Conservation (phyloP, 108 stramenopile species). For the Cyclotella cryptica region DNA sequence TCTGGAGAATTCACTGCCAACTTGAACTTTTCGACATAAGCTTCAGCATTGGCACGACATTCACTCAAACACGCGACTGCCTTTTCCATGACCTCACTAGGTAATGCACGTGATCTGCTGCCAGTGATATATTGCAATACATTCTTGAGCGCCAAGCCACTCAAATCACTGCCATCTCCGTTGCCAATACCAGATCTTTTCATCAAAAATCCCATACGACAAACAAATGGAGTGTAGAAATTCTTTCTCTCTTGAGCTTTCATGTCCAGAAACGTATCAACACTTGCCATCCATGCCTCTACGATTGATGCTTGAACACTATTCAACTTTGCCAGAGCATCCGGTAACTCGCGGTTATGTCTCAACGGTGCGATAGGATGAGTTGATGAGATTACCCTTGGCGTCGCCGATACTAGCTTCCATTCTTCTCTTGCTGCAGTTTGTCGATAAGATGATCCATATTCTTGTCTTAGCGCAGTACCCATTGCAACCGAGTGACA, state of each 20-base stretch:
- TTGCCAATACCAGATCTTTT: slow-evolving; percentile 57
- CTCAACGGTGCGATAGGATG: slow-evolving; percentile 47
- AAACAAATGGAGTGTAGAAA: slow-evolving; percentile 80
- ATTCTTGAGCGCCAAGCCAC: slow-evolving; percentile 65
- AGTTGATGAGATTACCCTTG: slow-evolving; percentile 28
- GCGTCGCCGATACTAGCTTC: slow-evolving; percentile 35
- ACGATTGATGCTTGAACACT: slow-evolving; percentile 65
- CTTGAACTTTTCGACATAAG: slow-evolving; percentile 14
- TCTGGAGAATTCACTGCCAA: slow-evolving; percentile 25
- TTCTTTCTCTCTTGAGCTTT: slow-evolving; percentile 81
- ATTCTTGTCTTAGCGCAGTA: slow-evolving; percentile 24
- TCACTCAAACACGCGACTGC: slow-evolving; percentile 60
- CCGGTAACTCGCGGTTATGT: slow-evolving; percentile 41
- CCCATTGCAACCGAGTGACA: slow-evolving; percentile 58
- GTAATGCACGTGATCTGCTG: slow-evolving; percentile 62
- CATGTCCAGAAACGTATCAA: slow-evolving; percentile 75
- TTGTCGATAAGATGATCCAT: slow-evolving; percentile 51
- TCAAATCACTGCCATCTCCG: slow-evolving; percentile 55
- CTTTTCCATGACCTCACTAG: slow-evolving; percentile 59
- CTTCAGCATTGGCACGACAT: slow-evolving; percentile 23
- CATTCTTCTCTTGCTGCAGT: slow-evolving; percentile 35
- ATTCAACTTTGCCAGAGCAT: slow-evolving; percentile 61
- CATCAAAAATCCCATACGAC: slow-evolving; percentile 69
- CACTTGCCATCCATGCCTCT: slow-evolving; percentile 83
- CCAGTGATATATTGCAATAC: slow-evolving; percentile 83